Conservation (phyloP, 306 rosid species). For the Bauhinia variegata region DNA sequence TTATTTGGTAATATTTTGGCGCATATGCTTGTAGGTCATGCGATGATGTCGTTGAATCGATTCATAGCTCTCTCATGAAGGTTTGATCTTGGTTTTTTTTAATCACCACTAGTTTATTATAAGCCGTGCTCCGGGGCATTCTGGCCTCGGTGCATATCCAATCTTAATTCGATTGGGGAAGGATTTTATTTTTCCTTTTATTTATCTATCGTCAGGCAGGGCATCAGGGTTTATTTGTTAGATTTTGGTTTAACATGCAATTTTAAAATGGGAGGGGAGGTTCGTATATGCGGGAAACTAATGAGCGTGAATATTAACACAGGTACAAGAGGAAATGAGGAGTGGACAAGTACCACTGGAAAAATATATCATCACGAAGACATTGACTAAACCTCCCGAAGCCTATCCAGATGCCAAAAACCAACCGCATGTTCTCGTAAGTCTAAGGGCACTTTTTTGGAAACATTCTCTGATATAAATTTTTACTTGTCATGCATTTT, state of each 20-base stretch:
- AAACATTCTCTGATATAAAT: slow-evolving; percentile 3
- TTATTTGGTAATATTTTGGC: slow-evolving; percentile 21
- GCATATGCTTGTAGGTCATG: slow-evolving; percentile 66
- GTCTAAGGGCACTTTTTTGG: slow-evolving; percentile 36
- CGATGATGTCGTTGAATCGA: slow-evolving; percentile 92
- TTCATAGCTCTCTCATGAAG: slow-evolving; percentile 82
- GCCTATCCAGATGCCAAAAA: slow-evolving; percentile 97
- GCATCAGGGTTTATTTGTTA: slow-evolving; percentile 13
- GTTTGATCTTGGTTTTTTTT: slow-evolving; percentile 50
- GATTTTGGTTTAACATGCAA: background rate
- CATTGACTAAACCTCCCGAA: slow-evolving; percentile 90
- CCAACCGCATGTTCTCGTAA: slow-evolving; percentile 96
- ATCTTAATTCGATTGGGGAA: slow-evolving; percentile 16
- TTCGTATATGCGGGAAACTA: slow-evolving; percentile 23
- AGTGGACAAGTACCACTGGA: slow-evolving; percentile 80
- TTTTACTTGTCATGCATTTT: slow-evolving; percentile 19
- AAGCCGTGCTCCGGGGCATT: background rate
- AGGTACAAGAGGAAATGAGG: slow-evolving; percentile 96
- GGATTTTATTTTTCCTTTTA: background rate
- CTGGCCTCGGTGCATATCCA: slow-evolving; percentile 19
- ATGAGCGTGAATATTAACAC: slow-evolving; percentile 39
- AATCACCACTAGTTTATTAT: slow-evolving; percentile 13
- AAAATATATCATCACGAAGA: slow-evolving; percentile 89
- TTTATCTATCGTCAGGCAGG: slow-evolving; percentile 26
- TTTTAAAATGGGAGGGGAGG: slow-evolving; percentile 19